These are phyloP conservation scores for Eucalyptus cladocalyx DNA, from an alignment of 345 rosid species.

Conservation along the genomic window DNA sequence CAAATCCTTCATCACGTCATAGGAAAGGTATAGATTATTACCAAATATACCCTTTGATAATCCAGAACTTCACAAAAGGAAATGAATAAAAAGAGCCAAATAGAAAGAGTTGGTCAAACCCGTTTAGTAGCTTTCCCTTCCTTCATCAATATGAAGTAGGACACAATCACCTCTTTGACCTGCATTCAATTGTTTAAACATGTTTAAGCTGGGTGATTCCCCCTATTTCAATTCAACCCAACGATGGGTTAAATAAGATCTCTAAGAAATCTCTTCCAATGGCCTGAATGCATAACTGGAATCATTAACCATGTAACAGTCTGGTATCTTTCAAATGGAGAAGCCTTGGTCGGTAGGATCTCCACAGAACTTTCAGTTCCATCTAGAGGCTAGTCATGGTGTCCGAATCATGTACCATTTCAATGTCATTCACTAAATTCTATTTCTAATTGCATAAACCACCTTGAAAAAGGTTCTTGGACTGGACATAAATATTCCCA, in stretches of 20 bases:
- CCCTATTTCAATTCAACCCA: not conserved
- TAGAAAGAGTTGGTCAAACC: conserved; percentile 14
- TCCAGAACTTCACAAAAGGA: not conserved
- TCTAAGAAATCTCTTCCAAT: not conserved
- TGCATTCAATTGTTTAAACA: conserved; percentile 4
- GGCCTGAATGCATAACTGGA: not conserved
- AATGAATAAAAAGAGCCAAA: not conserved
- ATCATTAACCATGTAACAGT: not conserved
- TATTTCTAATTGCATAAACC: not conserved
- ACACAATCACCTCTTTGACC: conserved; percentile 93
- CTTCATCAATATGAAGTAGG: conserved; percentile 87
- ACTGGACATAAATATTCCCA: not conserved
- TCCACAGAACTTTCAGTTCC: not conserved
- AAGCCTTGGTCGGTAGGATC: not conserved
- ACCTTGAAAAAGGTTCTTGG: not conserved
- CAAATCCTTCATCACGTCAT: conserved; percentile 45
- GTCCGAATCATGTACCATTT: not conserved
- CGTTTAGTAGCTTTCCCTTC: conserved; percentile 84
- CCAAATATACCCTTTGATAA: not conserved
- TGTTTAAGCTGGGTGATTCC: not conserved
- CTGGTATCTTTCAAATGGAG: not conserved
- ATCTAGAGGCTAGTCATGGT: not conserved
- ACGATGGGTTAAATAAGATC: not conserved
- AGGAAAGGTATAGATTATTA: not conserved
- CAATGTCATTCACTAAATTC: not conserved